phyloP scores from a whole-genome alignment of 2,329 filamentous ascomycete genomes.

The Claviceps sp. region DNA sequence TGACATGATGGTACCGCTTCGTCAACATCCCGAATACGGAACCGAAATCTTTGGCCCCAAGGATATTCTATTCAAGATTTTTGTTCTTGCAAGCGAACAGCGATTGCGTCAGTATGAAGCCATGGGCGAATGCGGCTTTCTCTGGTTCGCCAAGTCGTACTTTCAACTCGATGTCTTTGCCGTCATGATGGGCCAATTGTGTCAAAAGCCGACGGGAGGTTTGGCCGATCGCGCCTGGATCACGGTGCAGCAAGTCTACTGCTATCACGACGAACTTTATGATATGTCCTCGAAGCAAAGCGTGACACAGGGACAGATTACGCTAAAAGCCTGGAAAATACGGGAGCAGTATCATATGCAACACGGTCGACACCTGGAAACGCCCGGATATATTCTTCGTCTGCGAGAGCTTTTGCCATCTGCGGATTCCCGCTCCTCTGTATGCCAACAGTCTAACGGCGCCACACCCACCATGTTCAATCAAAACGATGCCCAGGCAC shows the following conservation, averaged over 20 bases:
- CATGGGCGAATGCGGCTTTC: slow-evolving; percentile 32
- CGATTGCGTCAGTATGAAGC: slow-evolving; percentile 30
- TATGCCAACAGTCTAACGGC: slow-evolving; percentile 9
- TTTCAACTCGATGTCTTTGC: slow-evolving; percentile 44
- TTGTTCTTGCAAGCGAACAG: slow-evolving; percentile 35
- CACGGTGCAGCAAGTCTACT: slow-evolving; percentile 32
- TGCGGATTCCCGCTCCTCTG: slow-evolving; percentile 22
- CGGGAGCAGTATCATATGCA: slow-evolving; percentile 29
- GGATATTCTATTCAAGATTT: slow-evolving; percentile 43
- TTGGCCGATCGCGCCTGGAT: slow-evolving; percentile 42
- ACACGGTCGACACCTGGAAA: slow-evolving; percentile 24
- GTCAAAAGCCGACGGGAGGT: slow-evolving; percentile 31
- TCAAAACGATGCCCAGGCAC: background rate
- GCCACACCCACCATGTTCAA: background rate
- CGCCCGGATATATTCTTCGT: slow-evolving; percentile 32
- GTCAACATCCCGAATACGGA: slow-evolving; percentile 33
- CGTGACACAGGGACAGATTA: slow-evolving; percentile 30
- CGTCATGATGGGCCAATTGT: slow-evolving; percentile 41
- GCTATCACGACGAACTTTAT: slow-evolving; percentile 35
- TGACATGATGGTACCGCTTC: slow-evolving; percentile 33
- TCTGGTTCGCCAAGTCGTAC: slow-evolving; percentile 41
- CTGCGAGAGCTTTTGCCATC: slow-evolving; percentile 29
- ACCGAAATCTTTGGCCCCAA: slow-evolving; percentile 34
- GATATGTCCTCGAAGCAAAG: slow-evolving; percentile 34
- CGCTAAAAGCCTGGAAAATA: slow-evolving; percentile 39